Percentiles rank a stretch among this genome's conserved stretches.
Evolutionary conservation across 352 stramenopile genomes (phyloP).

Genomic region (Globisporangium recalcitrans): DNA sequence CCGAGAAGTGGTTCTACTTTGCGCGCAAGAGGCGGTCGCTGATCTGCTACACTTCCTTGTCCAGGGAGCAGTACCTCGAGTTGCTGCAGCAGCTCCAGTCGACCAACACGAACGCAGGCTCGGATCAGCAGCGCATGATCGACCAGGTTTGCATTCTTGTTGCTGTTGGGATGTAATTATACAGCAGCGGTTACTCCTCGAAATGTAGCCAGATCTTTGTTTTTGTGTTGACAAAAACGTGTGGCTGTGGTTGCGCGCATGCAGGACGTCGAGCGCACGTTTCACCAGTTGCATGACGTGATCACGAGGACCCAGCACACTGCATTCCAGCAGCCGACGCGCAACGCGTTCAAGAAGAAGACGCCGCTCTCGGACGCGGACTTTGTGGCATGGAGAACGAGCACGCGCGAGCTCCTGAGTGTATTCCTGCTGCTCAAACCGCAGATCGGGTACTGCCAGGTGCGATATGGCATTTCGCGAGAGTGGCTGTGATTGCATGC

Average conservation of each 20-base stretch:
- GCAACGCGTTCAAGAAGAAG: slow-evolving; percentile 20
- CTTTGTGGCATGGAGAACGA: slow-evolving; percentile 33
- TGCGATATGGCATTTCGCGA: neutral
- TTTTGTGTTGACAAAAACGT: neutral
- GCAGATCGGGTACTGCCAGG: slow-evolving; percentile 51
- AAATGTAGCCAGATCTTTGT: slow-evolving; percentile 6
- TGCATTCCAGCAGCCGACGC: slow-evolving; percentile 8
- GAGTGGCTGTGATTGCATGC: neutral
- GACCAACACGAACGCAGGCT: slow-evolving; percentile 14
- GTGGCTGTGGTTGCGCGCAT: slow-evolving; percentile 3
- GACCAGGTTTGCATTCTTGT: slow-evolving; percentile 20
- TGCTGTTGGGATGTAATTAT: neutral
- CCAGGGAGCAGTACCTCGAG: slow-evolving; percentile 31
- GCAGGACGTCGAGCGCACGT: slow-evolving; percentile 45
- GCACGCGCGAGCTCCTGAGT: slow-evolving; percentile 33
- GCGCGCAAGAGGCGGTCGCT: slow-evolving; percentile 30
- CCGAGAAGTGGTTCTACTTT: slow-evolving; percentile 47
- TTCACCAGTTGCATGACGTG: slow-evolving; percentile 29
- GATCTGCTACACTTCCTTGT: slow-evolving; percentile 25
- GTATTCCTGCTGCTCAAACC: slow-evolving; percentile 43
- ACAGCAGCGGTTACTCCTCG: neutral
- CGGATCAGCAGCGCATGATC: slow-evolving; percentile 36
- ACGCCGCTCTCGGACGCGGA: slow-evolving; percentile 25
- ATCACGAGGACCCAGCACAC: neutral
- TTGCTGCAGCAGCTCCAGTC: slow-evolving; percentile 20